Conservation (phyloP, 2,329 filamentous ascomycete species). For the Metarhizium rileyi region DNA sequence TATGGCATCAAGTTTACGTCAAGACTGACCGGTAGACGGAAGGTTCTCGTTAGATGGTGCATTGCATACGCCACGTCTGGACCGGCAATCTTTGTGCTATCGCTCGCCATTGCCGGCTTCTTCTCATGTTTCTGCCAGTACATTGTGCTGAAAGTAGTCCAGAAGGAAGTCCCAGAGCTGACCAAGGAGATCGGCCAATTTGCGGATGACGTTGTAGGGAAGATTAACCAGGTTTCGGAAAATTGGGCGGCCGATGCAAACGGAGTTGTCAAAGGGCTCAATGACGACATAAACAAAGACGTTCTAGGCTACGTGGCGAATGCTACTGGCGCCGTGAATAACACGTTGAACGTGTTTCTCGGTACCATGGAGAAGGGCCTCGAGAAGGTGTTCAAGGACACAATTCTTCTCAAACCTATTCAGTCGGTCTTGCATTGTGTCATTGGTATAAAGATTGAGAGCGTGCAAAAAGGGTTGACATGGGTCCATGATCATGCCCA, state of each 20-base stretch:
- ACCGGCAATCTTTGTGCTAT: conserved; percentile 76
- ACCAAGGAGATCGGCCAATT: conserved; percentile 68
- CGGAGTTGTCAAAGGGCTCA: conserved; percentile 58
- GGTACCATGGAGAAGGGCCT: conserved; percentile 66
- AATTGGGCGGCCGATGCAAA: conserved; percentile 74
- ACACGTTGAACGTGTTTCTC: conserved; percentile 76
- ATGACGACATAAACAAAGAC: conserved; percentile 70
- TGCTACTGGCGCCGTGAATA: conserved; percentile 71
- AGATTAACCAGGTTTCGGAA: conserved; percentile 62
- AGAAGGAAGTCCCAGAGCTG: conserved; percentile 67
- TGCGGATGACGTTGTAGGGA: conserved; percentile 64
- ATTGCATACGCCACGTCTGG: conserved; percentile 80
- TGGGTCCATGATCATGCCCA: conserved; percentile 88
- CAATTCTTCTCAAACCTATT: conserved; percentile 69
- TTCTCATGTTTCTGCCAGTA: conserved; percentile 77
- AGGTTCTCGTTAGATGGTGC: conserved; percentile 71
- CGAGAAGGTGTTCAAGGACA: conserved; percentile 70
- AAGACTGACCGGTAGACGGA: conserved; percentile 53
- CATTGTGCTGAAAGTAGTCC: conserved; percentile 62
- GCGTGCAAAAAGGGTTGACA: conserved; percentile 78
- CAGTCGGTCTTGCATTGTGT: conserved; percentile 75
- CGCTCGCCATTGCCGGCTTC: conserved; percentile 71
- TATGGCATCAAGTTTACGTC: conserved; percentile 62
- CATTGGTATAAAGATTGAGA: conserved; percentile 76
- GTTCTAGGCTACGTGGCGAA: conserved; percentile 82